Base-by-base conservation (phyloP, 2,329 filamentous ascomycete species). In the Coniochaeta hoffmannii region DNA sequence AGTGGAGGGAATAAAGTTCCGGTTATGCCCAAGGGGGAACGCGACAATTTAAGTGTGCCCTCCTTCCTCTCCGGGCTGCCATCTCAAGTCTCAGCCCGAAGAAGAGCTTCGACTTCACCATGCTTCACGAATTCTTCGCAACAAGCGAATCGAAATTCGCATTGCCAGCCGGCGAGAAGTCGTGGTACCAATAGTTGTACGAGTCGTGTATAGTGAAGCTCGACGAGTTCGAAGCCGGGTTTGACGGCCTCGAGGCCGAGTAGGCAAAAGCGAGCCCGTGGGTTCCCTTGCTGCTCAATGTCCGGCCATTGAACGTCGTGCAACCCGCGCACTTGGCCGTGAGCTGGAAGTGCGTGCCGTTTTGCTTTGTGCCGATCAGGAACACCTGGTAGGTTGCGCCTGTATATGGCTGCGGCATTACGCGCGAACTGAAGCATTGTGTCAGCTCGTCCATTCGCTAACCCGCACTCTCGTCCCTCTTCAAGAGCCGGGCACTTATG, bases 271-370 rank as follows among this genome's bases (percentile, higher is more conserved):
- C 66, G 24, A 67, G 46, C 11, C 63, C 59, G 61, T 67, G 66
- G 8, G 57, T 54, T 12, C 62, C 65, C 17, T 53, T 58, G 15
- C 64, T 59, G 54, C 53, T 61, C 32, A 68, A 50, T 51, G 61
- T 63, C 10, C 55, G 59, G 32, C 53, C 59, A 12, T 52, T 54
- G 56, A 52, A 65, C 11, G 60, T 55, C 31, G 61, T 66, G 61
- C 60, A 62, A 24, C 63, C 61, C 46, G 56, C 63, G 63, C 72
- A 74, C 57, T 66, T 67, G 32, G 68, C 69, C 8, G 71, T 73
- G 57, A 69, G 60, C 57, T 73, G 71, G 70, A 67, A 73, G 60
- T 74, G 71, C 3, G 71, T 73, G n/a, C 61, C 61, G 63, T 74
- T 74, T 59, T 62, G 61, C 54, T 66, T 65, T 22, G 68, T 72